These are phyloP conservation scores for Massariosphaeria phaeospora DNA, from an alignment of 495 filamentous ascomycete species.

Conservation along the genomic window DNA sequence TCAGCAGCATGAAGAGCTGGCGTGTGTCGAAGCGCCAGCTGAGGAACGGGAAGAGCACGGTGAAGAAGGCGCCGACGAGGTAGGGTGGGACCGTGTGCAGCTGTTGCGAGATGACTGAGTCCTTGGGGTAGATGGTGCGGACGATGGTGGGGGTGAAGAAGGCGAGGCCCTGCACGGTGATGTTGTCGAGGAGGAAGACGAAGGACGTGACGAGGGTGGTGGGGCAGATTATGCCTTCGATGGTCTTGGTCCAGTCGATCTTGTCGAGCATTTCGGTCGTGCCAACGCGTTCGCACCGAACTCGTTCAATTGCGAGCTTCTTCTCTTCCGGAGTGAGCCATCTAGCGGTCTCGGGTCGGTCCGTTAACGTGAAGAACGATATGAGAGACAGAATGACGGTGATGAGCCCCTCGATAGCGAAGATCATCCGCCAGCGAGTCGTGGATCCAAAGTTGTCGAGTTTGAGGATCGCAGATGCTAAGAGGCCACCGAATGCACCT, in stretches of 20 bases:
- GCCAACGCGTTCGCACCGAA: slow-evolving; percentile 61
- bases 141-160: slow-evolving; percentile 73
- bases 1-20: slow-evolving; percentile 45
- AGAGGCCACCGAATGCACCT: slow-evolving; percentile 66
- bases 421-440: slow-evolving; percentile 36
- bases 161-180: slow-evolving; percentile 54
- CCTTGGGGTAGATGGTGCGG: slow-evolving; percentile 54
- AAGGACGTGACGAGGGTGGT: slow-evolving; percentile 47
- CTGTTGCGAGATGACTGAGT: slow-evolving; percentile 57
- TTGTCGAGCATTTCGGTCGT: slow-evolving; percentile 58
- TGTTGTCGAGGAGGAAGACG: slow-evolving; percentile 53
- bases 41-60: slow-evolving; percentile 55
- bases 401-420: slow-evolving; percentile 38
- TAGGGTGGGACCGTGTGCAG: slow-evolving; percentile 70
- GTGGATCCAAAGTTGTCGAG: slow-evolving; percentile 46
- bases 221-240: slow-evolving; percentile 49
- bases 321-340: slow-evolving; percentile 36
- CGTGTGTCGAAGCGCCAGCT: slow-evolving; percentile 56
- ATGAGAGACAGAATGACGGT: slow-evolving; percentile 30
- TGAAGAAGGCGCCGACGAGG: slow-evolving; percentile 63
- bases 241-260: slow-evolving; percentile 44
- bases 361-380: slow-evolving; percentile 33
- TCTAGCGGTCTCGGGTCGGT: slow-evolving; percentile 30
- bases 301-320: slow-evolving; percentile 38
- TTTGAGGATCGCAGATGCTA: slow-evolving; percentile 55